Percentiles rank a stretch among this genome's conserved stretches.
Evolutionary conservation across 306 rosid genomes (phyloP).

Genomic region (Cyamopsis tetragonoloba): DNA sequence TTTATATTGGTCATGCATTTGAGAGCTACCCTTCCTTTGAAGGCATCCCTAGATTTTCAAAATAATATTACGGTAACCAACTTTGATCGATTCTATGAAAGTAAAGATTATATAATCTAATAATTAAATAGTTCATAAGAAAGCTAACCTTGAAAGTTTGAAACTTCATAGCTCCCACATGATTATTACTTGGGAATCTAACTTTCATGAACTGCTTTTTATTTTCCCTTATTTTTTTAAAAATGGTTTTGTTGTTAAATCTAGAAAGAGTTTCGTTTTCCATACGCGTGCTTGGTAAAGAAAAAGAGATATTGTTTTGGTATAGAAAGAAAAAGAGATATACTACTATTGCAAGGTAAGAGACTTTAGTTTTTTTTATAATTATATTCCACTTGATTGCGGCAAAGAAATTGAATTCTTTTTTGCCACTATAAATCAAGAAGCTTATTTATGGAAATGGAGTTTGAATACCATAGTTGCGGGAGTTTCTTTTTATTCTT

Average conservation of each 20-base stretch:
- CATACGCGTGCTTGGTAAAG: constrained; percentile 32
- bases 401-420: neutral
- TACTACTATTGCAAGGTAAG: neutral
- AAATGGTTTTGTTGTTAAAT: constrained; percentile 12
- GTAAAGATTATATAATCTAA: constrained; percentile 11
- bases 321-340: constrained; percentile 23
- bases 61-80: constrained; percentile 33
- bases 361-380: neutral
- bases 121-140: neutral
- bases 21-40: constrained; percentile 1
- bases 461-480: neutral
- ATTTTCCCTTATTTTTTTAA: constrained; percentile 9
- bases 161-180: constrained; percentile 43
- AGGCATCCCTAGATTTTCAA: constrained; percentile 2
- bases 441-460: constrained; percentile 5
- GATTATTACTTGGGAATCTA: constrained; percentile 51
- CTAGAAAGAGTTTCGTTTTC: constrained; percentile 32
- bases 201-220: constrained; percentile 30
- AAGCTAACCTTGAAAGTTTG: constrained; percentile 32
- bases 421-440: neutral
- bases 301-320: constrained; percentile 17
- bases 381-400: constrained; percentile 15
- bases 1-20: neutral
- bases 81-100: constrained; percentile 36
- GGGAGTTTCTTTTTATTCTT: no score